Percentiles rank a stretch among this genome's conserved stretches.
phyloP scores from a whole-genome alignment of 140 eudicot species.

The Ambrosia hybrid region DNA sequence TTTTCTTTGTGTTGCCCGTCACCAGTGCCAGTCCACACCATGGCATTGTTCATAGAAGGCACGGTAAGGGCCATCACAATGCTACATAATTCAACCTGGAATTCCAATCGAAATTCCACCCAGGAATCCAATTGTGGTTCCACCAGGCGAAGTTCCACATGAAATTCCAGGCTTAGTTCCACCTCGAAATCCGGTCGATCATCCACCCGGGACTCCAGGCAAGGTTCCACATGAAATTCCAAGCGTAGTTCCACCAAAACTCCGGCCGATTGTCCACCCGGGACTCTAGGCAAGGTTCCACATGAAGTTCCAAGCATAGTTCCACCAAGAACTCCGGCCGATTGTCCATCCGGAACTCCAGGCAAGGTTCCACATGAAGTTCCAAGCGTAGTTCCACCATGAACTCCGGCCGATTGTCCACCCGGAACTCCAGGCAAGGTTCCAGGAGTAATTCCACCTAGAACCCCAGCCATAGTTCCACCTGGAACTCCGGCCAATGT shows the following conservation, averaged over 20 bases:
- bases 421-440: not conserved
- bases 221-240: not conserved
- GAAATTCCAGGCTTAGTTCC: too few species aligned
- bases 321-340: not conserved
- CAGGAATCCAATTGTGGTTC: not conserved
- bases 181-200: too few species aligned
- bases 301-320: not conserved
- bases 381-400: not conserved
- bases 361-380: not conserved
- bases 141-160: too few species aligned
- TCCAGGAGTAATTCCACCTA: too few species aligned
- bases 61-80: slow-evolving; percentile 15
- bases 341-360: not conserved
- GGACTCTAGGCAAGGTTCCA: too few species aligned
- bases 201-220: too few species aligned
- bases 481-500: too few species aligned
- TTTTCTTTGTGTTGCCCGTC: slow-evolving; percentile 24
- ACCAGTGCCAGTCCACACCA: slow-evolving; percentile 15
- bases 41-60: not conserved
- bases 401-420: not conserved
- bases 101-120: not conserved
- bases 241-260: too few species aligned
- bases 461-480: too few species aligned
- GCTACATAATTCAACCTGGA: not conserved
- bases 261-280: too few species aligned